phyloP scores from a whole-genome alignment of 176 grass and related monocot genomes.

The Otatea glauca region DNA sequence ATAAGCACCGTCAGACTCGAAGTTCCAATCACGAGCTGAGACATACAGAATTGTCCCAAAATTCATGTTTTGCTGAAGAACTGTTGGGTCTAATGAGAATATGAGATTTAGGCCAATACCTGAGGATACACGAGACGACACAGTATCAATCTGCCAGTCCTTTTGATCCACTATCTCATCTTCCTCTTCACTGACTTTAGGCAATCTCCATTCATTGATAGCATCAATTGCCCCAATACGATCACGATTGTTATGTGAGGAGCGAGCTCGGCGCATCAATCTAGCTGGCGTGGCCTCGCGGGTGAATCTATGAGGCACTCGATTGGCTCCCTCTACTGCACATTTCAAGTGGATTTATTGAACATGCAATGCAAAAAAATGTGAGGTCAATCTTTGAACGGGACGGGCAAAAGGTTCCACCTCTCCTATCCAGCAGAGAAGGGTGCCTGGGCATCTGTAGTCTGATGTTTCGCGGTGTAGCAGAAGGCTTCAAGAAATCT shows the following conservation, averaged over 20 bases:
- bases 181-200: slow-evolving; percentile 61
- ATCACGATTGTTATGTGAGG: slow-evolving; percentile 42
- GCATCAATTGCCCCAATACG: slow-evolving; percentile 51
- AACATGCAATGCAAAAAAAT: slow-evolving; percentile 35
- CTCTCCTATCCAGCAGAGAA: slow-evolving; percentile 49
- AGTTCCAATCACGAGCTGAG: slow-evolving; percentile 54
- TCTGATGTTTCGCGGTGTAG: slow-evolving; percentile 48
- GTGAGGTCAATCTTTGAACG: neutral
- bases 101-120: slow-evolving; percentile 50
- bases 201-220: slow-evolving; percentile 60
- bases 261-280: slow-evolving; percentile 50
- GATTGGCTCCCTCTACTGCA: slow-evolving; percentile 50
- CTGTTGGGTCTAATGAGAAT: slow-evolving; percentile 26
- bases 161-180: slow-evolving; percentile 46
- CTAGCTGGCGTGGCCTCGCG: slow-evolving; percentile 54
- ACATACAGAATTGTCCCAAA: slow-evolving; percentile 25
- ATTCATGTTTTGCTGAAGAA: slow-evolving; percentile 32
- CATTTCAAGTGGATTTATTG: slow-evolving; percentile 24
- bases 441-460: slow-evolving; percentile 49
- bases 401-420: slow-evolving; percentile 29
- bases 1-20: slow-evolving; percentile 47
- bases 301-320: slow-evolving; percentile 48
- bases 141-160: slow-evolving; percentile 50
- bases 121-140: slow-evolving; percentile 68
- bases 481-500: slow-evolving; percentile 49